Base-by-base conservation (phyloP, 495 filamentous ascomycete species). In the Mytilinidion resinicola region DNA sequence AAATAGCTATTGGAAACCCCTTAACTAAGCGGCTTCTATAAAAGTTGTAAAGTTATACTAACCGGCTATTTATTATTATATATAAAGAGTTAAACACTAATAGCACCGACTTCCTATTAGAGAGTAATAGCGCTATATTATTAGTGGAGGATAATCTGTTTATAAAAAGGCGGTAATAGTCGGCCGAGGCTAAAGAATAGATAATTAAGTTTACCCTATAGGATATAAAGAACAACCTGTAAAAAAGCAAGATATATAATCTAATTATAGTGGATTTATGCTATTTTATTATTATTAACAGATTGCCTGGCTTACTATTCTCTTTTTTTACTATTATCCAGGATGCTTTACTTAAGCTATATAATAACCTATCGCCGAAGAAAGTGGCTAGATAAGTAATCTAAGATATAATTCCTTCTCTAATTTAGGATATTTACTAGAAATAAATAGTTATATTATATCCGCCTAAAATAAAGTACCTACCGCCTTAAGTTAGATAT, bases 161-260 rank as follows among this genome's bases (percentile, higher is more conserved):
- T 46, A 56, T 61, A n/a, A n/a, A n/a, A 17, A 50, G 46, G n/a
- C 58, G 58, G 12, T 35, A 21, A 1, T 53, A 53, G 5, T 41
- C 52, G 11, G 58, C 53, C 10, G 36, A 30, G 34, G 37, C 47
- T 6, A 4, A 30, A 56, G 21, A 34, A 5, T 61, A 53, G 58
- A 61, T 35, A 33, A 56, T 38, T 1, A 36, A 50, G 17, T 33
- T 42, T 20, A 56, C 53, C 1, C 35, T 61, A 7, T 51, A 61
- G 30, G 58, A 61, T 44, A 33, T 61, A 1, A 55, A 56, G 44
- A 56, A 55, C 51, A 52, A 55, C 25, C 46, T 61, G n/a, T n/a
- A n/a, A n/a, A n/a, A n/a, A n/a, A n/a, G n/a, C n/a, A n/a, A n/a
- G n/a, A 46, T 46, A 46, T 46, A 46, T 17, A 46, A 46, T 46